These are phyloP conservation scores for Moringa oleifera DNA, from an alignment of 345 rosid genomes.

Conservation along the genomic window DNA sequence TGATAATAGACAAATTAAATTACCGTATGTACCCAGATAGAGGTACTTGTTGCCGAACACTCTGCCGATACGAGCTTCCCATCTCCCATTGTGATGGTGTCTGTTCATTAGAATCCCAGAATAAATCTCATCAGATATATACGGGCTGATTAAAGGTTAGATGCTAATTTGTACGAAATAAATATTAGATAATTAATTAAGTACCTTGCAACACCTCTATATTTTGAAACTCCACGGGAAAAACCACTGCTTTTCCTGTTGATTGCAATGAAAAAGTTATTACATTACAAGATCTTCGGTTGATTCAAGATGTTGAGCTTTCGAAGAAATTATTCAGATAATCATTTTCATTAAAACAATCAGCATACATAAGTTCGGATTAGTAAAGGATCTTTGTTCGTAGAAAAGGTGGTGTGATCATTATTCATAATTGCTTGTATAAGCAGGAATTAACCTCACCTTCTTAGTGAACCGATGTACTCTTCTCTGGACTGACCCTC, in stretches of 20 bases:
- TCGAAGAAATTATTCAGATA: no score
- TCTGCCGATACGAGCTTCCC: constrained; percentile 77
- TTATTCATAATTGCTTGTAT: background rate
- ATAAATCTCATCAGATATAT: background rate
- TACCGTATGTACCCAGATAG: constrained; percentile 73
- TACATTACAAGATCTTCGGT: no score
- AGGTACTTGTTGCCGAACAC: constrained; percentile 79
- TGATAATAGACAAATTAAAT: background rate
- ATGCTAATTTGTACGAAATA: background rate
- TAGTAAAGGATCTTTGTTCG: no score
- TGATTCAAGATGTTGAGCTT: no score
- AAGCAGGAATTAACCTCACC: constrained; percentile 32
- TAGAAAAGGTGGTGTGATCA: background rate
- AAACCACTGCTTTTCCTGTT: constrained; percentile 97
- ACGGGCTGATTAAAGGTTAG: background rate
- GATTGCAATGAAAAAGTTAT: no score
- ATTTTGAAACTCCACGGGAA: constrained; percentile 93
- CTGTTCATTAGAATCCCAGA: constrained; percentile 22
- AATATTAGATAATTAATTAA: background rate
- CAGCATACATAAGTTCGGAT: no score
- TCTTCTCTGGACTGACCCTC: constrained; percentile 74
- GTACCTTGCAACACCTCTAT: constrained; percentile 95
- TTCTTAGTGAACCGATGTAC: constrained; percentile 81
- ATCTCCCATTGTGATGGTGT: constrained; percentile 78
- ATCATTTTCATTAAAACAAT: no score